These are phyloP conservation scores for Neoboletus brunneissimus DNA, from an alignment of 768 basidiomycete genomes.

Conservation along the genomic window DNA sequence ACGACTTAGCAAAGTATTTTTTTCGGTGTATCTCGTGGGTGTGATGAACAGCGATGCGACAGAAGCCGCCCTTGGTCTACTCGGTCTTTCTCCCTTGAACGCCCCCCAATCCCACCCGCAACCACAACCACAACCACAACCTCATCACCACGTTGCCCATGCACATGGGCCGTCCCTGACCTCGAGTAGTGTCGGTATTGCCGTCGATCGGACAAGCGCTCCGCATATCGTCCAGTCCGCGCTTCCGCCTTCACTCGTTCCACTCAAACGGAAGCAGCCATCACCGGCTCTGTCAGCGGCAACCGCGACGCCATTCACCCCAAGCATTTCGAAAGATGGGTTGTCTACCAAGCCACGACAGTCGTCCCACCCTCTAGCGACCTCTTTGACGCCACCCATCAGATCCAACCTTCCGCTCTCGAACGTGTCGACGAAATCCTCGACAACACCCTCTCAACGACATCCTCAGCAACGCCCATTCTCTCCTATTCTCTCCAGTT, in stretches of 20 bases:
- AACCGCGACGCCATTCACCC: conserved; percentile 8
- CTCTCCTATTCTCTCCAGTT: conserved; percentile 14
- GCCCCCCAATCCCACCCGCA: conserved; percentile 29
- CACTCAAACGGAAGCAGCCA: conserved; percentile 42
- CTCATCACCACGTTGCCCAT: conserved; percentile 24
- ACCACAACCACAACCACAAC: conserved; percentile 25
- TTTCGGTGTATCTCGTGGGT: conserved; percentile 10
- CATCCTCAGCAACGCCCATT: conserved; percentile 17
- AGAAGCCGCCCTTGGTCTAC: conserved; percentile 57
- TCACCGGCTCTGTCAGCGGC: conserved; percentile 19
- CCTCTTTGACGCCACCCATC: conserved; percentile 19
- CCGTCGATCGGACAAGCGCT: conserved; percentile 23
- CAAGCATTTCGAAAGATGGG: conserved; percentile 3
- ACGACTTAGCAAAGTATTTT: conserved; percentile 5
- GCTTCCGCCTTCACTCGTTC: conserved; percentile 32
- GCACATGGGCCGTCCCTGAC: conserved; percentile 30
- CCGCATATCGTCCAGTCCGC: conserved; percentile 21
- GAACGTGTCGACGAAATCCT: conserved; percentile 12
- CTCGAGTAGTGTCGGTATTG: conserved; percentile 22
- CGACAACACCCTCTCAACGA: conserved; percentile 12
- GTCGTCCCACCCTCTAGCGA: conserved; percentile 15
- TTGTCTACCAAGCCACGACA: conserved; percentile 16
- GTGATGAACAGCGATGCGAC: conserved; percentile 54
- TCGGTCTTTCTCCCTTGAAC: conserved; percentile 45
- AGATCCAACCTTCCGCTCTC: conserved; percentile 6